phyloP scores from a whole-genome alignment of 2,329 filamentous ascomycete species.

The Trichocomaceae sp. region DNA sequence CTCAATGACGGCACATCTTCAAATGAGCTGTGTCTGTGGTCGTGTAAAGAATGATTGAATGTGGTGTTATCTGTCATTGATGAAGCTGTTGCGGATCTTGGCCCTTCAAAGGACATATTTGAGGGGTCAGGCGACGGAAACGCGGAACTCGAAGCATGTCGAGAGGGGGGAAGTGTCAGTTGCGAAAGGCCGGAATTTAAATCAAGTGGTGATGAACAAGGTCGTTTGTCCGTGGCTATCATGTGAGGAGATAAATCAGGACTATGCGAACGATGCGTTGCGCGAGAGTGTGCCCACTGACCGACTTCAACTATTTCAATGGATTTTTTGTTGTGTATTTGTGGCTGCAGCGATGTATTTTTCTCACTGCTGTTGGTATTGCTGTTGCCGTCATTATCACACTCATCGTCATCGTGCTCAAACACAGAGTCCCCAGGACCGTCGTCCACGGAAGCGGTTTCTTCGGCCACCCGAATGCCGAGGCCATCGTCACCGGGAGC shows the following conservation, averaged over 20 bases:
- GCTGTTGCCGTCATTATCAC: background rate
- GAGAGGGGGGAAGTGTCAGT: constrained; percentile 34
- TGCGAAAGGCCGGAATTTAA: constrained; percentile 33
- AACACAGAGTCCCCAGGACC: constrained; percentile 12
- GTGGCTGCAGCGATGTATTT: background rate
- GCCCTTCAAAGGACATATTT: constrained; percentile 36
- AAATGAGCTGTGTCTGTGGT: constrained; percentile 37
- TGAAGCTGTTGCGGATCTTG: constrained; percentile 36
- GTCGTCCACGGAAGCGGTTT: constrained; percentile 5
- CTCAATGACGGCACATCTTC: constrained; percentile 47
- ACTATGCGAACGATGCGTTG: constrained; percentile 22
- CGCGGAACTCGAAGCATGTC: constrained; percentile 34
- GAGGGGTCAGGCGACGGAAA: constrained; percentile 42
- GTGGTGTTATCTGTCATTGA: constrained; percentile 38
- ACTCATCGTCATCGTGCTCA: background rate
- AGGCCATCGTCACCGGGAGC: constrained; percentile 19
- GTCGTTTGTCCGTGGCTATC: constrained; percentile 33
- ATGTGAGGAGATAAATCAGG: constrained; percentile 34
- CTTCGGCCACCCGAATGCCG: constrained; percentile 22
- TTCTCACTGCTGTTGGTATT: background rate
- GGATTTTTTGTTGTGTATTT: constrained; percentile 18
- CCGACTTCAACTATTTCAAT: constrained; percentile 28
- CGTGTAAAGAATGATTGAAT: constrained; percentile 29
- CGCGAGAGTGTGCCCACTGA: constrained; percentile 18
- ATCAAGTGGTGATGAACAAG: constrained; percentile 38